These are phyloP conservation scores for Rhamnella rubrinervis DNA, from an alignment of 331 rosid species.

Conservation along the genomic window DNA sequence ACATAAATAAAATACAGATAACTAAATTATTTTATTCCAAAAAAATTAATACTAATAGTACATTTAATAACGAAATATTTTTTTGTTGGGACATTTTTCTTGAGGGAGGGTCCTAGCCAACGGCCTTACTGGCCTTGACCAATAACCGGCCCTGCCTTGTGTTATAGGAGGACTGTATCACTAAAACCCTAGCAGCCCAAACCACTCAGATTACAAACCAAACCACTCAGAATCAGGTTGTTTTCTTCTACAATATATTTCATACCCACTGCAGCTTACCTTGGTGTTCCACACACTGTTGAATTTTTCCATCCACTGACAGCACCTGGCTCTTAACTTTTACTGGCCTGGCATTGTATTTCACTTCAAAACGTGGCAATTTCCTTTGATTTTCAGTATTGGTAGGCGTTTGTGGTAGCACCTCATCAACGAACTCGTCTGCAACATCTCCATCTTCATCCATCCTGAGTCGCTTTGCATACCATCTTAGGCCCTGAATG, in stretches of 20 bases:
- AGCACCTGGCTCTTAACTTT: constrained; percentile 59
- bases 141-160: too few species aligned
- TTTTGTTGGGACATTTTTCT: too few species aligned
- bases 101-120: too few species aligned
- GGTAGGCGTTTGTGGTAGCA: constrained; percentile 33
- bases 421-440: constrained; percentile 73
- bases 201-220: not conserved
- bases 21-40: too few species aligned
- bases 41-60: too few species aligned
- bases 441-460: constrained; percentile 97
- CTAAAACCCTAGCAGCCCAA: not conserved
- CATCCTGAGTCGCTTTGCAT: constrained; percentile 62
- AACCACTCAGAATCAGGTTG: constrained; percentile 18
- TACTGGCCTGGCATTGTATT: constrained; percentile 47
- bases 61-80: too few species aligned
- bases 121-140: too few species aligned
- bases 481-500: constrained; percentile 86
- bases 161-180: not conserved
- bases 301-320: constrained; percentile 61
- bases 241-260: constrained; percentile 15
- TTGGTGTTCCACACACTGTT: constrained; percentile 58
- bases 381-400: constrained; percentile 30
- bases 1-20: too few species aligned
- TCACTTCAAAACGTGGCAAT: constrained; percentile 53
- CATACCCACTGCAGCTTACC: constrained; percentile 67